Conservation (phyloP, 1,139 yeast genomes). For the Scheffersomyces parashehatae region DNA sequence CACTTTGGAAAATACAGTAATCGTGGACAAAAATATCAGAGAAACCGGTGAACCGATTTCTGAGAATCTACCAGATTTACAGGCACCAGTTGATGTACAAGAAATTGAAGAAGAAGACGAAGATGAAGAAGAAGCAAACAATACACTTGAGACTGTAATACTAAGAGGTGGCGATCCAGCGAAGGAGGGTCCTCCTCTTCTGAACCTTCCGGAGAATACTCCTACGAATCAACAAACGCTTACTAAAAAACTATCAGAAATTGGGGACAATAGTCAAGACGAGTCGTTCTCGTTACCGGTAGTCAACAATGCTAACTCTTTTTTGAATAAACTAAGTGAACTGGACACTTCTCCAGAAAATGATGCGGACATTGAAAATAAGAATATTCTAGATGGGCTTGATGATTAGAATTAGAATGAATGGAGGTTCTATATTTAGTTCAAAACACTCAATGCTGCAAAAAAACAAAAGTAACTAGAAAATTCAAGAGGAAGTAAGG, state of each 20-base stretch:
- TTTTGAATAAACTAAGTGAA: slow-evolving; percentile 9
- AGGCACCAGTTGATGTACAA: background rate
- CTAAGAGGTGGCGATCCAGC: slow-evolving; percentile 1
- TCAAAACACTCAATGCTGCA: no score
- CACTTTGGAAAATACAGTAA: slow-evolving; percentile 14
- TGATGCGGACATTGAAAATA: slow-evolving; percentile 6
- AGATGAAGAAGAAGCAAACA: slow-evolving; percentile 3
- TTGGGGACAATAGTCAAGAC: slow-evolving; percentile 10
- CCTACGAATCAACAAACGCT: no score
- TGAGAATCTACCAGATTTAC: no score
- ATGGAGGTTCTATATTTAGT: no score
- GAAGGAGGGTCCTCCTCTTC: background rate
- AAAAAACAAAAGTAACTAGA: no score
- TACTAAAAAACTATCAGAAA: no score
- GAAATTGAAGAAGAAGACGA: background rate
- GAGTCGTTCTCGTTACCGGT: slow-evolving; percentile 37
- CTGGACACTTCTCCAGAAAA: slow-evolving; percentile 8
- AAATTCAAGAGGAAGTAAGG: no score
- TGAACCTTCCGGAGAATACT: no score
- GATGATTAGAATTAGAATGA: slow-evolving; percentile 10
- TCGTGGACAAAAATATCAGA: background rate
- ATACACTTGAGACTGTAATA: slow-evolving; percentile 15
- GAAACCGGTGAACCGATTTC: no score
- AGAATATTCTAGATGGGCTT: slow-evolving; percentile 13
- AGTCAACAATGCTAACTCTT: slow-evolving; percentile 18